Conservation (phyloP, 2,329 filamentous ascomycete species). For the Juglanconis juglandina region DNA sequence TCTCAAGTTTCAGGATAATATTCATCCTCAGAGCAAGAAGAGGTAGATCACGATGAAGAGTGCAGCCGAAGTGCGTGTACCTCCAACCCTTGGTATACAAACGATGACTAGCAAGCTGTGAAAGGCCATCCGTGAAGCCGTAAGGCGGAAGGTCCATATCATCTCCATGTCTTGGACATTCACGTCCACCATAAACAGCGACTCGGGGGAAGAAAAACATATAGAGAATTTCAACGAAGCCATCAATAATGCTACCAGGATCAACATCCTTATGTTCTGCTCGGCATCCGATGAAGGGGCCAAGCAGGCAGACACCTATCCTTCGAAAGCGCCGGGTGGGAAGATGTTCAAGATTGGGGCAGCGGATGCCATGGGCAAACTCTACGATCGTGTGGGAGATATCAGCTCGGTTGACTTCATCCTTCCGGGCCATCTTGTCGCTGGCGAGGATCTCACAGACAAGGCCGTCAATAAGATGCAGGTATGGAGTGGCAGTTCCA, state of each 20-base stretch:
- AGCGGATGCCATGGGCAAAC: slow-evolving; percentile 20
- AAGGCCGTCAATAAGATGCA: no score
- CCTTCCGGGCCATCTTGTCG: slow-evolving; percentile 23
- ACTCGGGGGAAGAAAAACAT: slow-evolving; percentile 14
- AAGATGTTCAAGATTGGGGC: slow-evolving; percentile 28
- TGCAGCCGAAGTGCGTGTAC: slow-evolving; percentile 24
- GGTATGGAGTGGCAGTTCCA: slow-evolving; percentile 21
- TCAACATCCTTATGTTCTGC: slow-evolving; percentile 37
- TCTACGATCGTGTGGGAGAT: slow-evolving; percentile 21
- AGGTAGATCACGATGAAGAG: slow-evolving; percentile 23
- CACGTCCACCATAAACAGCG: slow-evolving; percentile 8
- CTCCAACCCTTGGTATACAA: background rate
- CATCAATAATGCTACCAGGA: slow-evolving; percentile 23
- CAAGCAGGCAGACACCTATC: slow-evolving; percentile 17
- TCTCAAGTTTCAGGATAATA: slow-evolving; percentile 18
- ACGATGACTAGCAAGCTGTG: background rate
- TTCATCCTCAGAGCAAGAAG: slow-evolving; percentile 20
- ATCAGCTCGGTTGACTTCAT: slow-evolving; percentile 27
- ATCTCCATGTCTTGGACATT: slow-evolving; percentile 39
- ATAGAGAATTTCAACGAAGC: slow-evolving; percentile 25
- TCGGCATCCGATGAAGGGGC: slow-evolving; percentile 30
- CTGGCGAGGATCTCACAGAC: background rate
- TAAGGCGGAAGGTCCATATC: slow-evolving; percentile 29
- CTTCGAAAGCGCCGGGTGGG: slow-evolving; percentile 8
- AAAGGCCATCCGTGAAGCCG: slow-evolving; percentile 30